phyloP scores from a whole-genome alignment of 805 yeast genomes.

The Kodamaea neixiangensis region DNA sequence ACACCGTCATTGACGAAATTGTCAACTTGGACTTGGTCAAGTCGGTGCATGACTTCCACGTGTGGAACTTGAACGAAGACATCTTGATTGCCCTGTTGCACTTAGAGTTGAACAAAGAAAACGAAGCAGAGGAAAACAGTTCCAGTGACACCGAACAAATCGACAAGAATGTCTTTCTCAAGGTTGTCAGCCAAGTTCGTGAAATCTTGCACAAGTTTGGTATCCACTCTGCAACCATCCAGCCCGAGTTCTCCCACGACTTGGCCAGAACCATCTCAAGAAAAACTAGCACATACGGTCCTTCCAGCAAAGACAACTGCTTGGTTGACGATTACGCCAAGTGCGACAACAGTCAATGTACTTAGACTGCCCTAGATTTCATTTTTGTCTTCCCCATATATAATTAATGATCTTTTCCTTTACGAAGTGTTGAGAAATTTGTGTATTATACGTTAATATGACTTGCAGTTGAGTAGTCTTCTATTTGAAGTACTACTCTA shows the following conservation, averaged over 20 bases:
- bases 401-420: constrained; percentile 1
- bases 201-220: constrained; percentile 80
- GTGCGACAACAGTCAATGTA: constrained; percentile 31
- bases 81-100: constrained; percentile 87
- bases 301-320: constrained; percentile 29
- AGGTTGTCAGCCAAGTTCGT: constrained; percentile 75
- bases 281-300: constrained; percentile 30
- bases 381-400: neutral
- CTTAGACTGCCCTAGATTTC: constrained; percentile 8
- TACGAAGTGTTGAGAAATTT: constrained; percentile 3
- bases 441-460: constrained; percentile 1
- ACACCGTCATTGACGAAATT: constrained; percentile 69
- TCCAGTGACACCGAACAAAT: constrained; percentile 51
- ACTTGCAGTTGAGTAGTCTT: too few relatives aligned
- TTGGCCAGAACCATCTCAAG: constrained; percentile 4
- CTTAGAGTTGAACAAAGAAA: constrained; percentile 54
- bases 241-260: constrained; percentile 71
- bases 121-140: constrained; percentile 2
- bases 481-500: too few relatives aligned
- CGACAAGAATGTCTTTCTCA: constrained; percentile 49
- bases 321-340: constrained; percentile 32
- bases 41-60: constrained; percentile 92
- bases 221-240: constrained; percentile 91
- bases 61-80: constrained; percentile 93
- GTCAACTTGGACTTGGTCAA: constrained; percentile 68